phyloP scores from a whole-genome alignment of 2,329 filamentous ascomycete species.

The Sporothrix schenckii region DNA sequence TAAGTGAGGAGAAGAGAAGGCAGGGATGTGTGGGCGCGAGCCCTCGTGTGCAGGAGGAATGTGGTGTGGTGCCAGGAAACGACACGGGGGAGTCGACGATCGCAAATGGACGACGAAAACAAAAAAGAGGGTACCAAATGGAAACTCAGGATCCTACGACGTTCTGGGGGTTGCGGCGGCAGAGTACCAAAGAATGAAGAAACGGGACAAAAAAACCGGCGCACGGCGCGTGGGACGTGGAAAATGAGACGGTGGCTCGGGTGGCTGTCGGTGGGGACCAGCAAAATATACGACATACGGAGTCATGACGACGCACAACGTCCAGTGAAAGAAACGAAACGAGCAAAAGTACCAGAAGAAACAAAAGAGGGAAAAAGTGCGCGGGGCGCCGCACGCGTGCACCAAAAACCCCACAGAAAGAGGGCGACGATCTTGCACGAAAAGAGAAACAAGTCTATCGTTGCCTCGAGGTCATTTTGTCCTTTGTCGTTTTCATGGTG shows the following conservation, averaged over 20 bases:
- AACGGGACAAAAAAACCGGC: neutral
- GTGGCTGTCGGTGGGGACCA: neutral
- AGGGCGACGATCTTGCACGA: slow-evolving; percentile 6
- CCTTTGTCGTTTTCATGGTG: neutral
- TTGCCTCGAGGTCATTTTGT: neutral
- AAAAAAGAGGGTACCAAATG: neutral
- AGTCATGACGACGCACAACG: neutral
- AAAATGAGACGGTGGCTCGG: neutral
- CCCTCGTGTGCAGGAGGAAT: neutral
- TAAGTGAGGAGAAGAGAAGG: neutral
- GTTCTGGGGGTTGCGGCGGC: neutral
- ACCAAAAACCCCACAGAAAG: neutral
- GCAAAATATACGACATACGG: too few species aligned
- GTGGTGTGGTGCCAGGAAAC: slow-evolving; percentile 8
- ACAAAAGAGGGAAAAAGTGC: neutral
- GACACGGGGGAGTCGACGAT: neutral
- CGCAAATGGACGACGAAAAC: neutral
- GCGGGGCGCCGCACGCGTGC: neutral
- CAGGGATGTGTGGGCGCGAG: neutral
- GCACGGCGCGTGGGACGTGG: neutral
- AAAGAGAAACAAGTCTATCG: slow-evolving; percentile 7
- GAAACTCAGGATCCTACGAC: neutral
- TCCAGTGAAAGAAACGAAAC: too few species aligned
- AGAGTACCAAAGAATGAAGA: neutral
- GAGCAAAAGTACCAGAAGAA: neutral